A percentile compares a stretch with the other conserved stretches of the same genome.
phyloP scores from a whole-genome alignment of 2,329 filamentous ascomycete genomes.

The Ophiosphaerella narmari region DNA sequence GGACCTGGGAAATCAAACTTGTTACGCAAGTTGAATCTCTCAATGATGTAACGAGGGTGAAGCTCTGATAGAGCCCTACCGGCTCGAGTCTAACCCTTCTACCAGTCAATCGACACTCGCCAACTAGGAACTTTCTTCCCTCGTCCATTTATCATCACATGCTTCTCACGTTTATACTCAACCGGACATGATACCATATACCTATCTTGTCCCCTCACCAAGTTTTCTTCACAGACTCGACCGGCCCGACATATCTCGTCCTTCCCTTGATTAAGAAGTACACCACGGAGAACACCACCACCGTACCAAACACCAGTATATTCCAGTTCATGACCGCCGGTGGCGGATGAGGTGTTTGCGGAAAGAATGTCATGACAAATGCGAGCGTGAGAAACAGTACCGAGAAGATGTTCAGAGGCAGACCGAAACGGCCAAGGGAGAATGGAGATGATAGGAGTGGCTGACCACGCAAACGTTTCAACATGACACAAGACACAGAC shows the following conservation, averaged over 20 bases:
- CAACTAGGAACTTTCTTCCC: no score
- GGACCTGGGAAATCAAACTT: no score
- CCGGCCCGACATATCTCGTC: constrained; percentile 43
- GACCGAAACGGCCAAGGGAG: constrained; percentile 51
- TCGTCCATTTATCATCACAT: no score
- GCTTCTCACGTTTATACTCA: no score
- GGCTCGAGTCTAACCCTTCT: no score
- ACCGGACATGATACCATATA: no score
- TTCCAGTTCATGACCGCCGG: constrained; percentile 55
- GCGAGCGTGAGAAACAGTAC: constrained; percentile 47
- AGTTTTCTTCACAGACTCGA: constrained; percentile 19
- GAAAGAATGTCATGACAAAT: constrained; percentile 53
- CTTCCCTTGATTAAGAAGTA: constrained; percentile 50
- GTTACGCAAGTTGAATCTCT: no score
- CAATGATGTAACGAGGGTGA: no score
- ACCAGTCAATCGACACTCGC: no score
- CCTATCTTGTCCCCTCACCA: background rate
- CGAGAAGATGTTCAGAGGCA: constrained; percentile 49
- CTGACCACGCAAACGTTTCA: constrained; percentile 51
- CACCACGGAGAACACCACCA: constrained; percentile 48
- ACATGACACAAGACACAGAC: constrained; percentile 52
- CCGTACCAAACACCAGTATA: constrained; percentile 47
- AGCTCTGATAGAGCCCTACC: no score
- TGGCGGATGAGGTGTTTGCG: constrained; percentile 44
- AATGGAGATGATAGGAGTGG: constrained; percentile 52